Conservation (phyloP, 805 yeast species). For the Zygosaccharomyces rouxii region DNA sequence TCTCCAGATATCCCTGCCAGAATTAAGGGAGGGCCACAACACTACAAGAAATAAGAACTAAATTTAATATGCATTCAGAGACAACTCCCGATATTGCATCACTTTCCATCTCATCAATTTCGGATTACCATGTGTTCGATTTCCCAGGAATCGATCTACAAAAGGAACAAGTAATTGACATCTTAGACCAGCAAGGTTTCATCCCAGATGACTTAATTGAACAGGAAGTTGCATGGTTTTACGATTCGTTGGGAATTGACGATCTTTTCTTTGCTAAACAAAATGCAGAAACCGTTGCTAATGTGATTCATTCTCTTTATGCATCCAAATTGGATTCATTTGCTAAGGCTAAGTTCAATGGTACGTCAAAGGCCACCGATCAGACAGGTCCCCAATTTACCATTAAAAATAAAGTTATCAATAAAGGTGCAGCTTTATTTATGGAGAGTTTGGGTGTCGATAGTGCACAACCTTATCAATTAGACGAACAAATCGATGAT, state of each 20-base stretch:
- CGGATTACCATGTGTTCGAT: constrained; percentile 70
- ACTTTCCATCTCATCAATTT: constrained; percentile 40
- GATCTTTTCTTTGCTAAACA: constrained; percentile 89
- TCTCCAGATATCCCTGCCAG: background rate
- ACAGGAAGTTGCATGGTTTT: constrained; percentile 85
- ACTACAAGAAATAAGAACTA: background rate
- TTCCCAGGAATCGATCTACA: constrained; percentile 81
- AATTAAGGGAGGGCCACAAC: background rate
- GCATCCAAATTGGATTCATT: constrained; percentile 90
- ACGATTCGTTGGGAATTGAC: constrained; percentile 81
- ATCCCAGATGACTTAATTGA: constrained; percentile 86
- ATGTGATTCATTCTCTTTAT: constrained; percentile 82
- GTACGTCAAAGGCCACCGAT: constrained; percentile 1
- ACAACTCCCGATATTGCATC: constrained; percentile 38
- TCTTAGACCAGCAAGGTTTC: constrained; percentile 76
- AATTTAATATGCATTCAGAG: constrained; percentile 5
- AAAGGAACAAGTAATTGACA: constrained; percentile 74
- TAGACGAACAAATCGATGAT: constrained; percentile 77
- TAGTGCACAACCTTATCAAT: constrained; percentile 40
- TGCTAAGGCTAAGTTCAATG: constrained; percentile 49
- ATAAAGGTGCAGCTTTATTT: constrained; percentile 81
- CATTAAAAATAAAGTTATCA: constrained; percentile 73
- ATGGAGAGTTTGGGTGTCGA: constrained; percentile 53
- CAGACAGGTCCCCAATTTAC: constrained; percentile 37
- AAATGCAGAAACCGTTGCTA: constrained; percentile 70